A percentile compares a stretch with the other conserved stretches of the same genome.
phyloP scores from a whole-genome alignment of 768 basidiomycete genomes.

The Tubosaeta sp. region DNA sequence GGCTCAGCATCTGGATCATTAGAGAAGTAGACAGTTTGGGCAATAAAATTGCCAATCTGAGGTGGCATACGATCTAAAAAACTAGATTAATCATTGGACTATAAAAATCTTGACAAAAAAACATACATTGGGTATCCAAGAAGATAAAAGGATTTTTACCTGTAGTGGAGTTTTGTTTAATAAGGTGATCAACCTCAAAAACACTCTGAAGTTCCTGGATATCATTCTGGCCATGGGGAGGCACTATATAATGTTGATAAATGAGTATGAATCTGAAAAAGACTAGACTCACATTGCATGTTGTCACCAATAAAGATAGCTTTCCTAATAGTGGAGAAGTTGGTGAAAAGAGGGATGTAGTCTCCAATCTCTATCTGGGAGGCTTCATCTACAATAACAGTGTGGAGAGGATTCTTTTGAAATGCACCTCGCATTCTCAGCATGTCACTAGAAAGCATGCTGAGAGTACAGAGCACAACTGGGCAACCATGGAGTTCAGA shows the following conservation, averaged over 20 bases:
- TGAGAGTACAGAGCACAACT: slow-evolving; percentile 72
- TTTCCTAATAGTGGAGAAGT: slow-evolving; percentile 40
- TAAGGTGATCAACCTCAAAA: slow-evolving; percentile 70
- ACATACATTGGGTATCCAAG: slow-evolving; percentile 72
- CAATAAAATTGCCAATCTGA: slow-evolving; percentile 72
- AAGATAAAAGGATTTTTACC: slow-evolving; percentile 40
- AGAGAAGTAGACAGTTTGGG: slow-evolving; percentile 57
- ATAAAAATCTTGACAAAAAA: not conserved
- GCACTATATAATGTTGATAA: slow-evolving; percentile 47
- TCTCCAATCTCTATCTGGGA: slow-evolving; percentile 60
- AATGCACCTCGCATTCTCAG: slow-evolving; percentile 22
- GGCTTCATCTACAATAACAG: slow-evolving; percentile 62
- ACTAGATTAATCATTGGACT: slow-evolving; percentile 2
- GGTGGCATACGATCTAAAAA: slow-evolving; percentile 77
- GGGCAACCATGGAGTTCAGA: slow-evolving; percentile 36
- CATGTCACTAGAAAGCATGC: slow-evolving; percentile 57
- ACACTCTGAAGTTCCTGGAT: slow-evolving; percentile 63
- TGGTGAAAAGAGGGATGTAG: slow-evolving; percentile 42
- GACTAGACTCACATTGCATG: slow-evolving; percentile 49
- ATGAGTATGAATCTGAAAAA: slow-evolving; percentile 27
- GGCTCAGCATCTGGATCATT: slow-evolving; percentile 28
- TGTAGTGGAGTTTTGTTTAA: slow-evolving; percentile 13
- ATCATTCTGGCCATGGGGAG: slow-evolving; percentile 75
- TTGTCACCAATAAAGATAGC: slow-evolving; percentile 63
- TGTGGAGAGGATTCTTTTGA: slow-evolving; percentile 35